These are phyloP conservation scores for Clonostachys solani DNA, from an alignment of 2,329 filamentous ascomycete species.

Conservation along the genomic window DNA sequence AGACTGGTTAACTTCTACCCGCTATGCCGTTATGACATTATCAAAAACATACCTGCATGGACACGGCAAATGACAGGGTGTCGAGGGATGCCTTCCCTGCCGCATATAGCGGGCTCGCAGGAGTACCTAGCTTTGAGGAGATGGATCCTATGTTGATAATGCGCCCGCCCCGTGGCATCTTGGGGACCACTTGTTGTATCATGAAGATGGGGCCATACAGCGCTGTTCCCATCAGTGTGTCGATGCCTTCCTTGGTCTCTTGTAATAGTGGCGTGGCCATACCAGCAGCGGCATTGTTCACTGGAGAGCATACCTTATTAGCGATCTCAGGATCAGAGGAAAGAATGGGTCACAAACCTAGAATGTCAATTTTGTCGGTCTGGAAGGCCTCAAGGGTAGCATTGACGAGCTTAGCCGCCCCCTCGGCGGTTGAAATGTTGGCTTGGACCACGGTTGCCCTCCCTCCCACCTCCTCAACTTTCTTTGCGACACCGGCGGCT, in stretches of 20 bases:
- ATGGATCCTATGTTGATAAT: slow-evolving; percentile 16
- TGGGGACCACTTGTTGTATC: slow-evolving; percentile 21
- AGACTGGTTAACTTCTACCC: too few species aligned
- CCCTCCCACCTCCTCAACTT: slow-evolving; percentile 13
- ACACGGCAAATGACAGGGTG: slow-evolving; percentile 22
- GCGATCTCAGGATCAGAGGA: background rate
- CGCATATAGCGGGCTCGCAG: slow-evolving; percentile 8
- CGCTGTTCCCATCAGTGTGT: slow-evolving; percentile 23
- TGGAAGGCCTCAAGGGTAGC: slow-evolving; percentile 25
- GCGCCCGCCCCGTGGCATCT: slow-evolving; percentile 26
- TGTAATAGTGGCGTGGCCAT: slow-evolving; percentile 9
- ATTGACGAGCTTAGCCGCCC: slow-evolving; percentile 20
- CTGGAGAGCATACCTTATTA: slow-evolving; percentile 8
- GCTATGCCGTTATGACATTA: too few species aligned
- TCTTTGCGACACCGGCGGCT: slow-evolving; percentile 19
- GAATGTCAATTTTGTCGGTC: slow-evolving; percentile 31
- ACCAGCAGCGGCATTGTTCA: slow-evolving; percentile 30
- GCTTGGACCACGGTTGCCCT: slow-evolving; percentile 23
- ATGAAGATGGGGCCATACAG: slow-evolving; percentile 26
- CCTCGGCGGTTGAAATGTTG: slow-evolving; percentile 21
- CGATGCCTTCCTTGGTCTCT: slow-evolving; percentile 13
- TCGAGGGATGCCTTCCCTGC: slow-evolving; percentile 26
- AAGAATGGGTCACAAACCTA: slow-evolving; percentile 16
- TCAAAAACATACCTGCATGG: slow-evolving; percentile 18
- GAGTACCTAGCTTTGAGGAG: slow-evolving; percentile 8